phyloP scores from a whole-genome alignment of 2,329 filamentous ascomycete species.

The Paraphaeosphaeria sporulosa region DNA sequence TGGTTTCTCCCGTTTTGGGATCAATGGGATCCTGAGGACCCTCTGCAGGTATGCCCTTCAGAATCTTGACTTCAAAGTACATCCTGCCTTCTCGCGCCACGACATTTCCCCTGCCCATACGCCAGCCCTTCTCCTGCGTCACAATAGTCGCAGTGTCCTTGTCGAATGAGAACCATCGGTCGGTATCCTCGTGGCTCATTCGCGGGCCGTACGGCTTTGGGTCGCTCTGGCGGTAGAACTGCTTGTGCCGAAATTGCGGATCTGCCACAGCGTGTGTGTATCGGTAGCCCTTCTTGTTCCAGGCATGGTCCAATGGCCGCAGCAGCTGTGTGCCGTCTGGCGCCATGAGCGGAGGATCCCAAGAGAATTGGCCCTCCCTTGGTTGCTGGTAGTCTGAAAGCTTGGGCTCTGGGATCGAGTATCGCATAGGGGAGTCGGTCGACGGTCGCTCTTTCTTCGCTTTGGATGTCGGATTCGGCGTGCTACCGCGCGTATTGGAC shows the following conservation, averaged over 20 bases:
- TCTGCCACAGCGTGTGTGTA: slow-evolving; percentile 93
- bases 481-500: slow-evolving; percentile 46
- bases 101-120: slow-evolving; percentile 89
- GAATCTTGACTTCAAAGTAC: slow-evolving; percentile 94
- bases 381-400: slow-evolving; percentile 59
- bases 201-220: slow-evolving; percentile 82
- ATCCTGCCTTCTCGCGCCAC: slow-evolving; percentile 87
- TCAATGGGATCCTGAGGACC: slow-evolving; percentile 50
- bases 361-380: slow-evolving; percentile 56
- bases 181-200: slow-evolving; percentile 91
- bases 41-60: slow-evolving; percentile 71
- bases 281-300: slow-evolving; percentile 77
- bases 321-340: slow-evolving; percentile 55
- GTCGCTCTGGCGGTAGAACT: slow-evolving; percentile 91
- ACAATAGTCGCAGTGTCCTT: slow-evolving; percentile 76
- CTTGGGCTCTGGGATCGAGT: slow-evolving; percentile 58
- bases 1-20: slow-evolving; percentile 42
- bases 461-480: slow-evolving; percentile 51
- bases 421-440: slow-evolving; percentile 58
- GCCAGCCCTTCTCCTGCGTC: slow-evolving; percentile 91
- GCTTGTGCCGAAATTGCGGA: slow-evolving; percentile 81
- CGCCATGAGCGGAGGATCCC: slow-evolving; percentile 56
- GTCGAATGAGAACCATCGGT: slow-evolving; percentile 80
- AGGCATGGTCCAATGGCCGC: slow-evolving; percentile 62
- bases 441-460: slow-evolving; percentile 45